Conservation (phyloP, 257 asterid species). For the Przewalskia tangutica region DNA sequence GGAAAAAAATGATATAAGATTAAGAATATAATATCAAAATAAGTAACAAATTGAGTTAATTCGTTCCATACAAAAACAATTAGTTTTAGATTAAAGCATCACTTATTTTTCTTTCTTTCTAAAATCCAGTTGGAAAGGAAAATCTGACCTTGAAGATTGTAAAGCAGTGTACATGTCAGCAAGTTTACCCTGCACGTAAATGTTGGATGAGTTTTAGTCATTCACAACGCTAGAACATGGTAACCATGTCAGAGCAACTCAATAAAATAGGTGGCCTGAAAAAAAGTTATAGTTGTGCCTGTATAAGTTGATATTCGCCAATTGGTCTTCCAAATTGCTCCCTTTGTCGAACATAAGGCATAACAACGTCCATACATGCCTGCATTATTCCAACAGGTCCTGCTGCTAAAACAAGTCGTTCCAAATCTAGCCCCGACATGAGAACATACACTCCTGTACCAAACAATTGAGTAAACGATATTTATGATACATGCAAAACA, state of each 20-base stretch:
- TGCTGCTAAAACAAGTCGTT: constrained; percentile 87
- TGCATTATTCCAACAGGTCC: constrained; percentile 99
- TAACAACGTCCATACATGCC: constrained; percentile 83
- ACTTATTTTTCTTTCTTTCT: too few species aligned
- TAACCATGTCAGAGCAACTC: not conserved
- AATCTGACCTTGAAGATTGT: constrained; percentile 80
- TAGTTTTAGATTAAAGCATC: too few species aligned
- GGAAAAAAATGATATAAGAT: not conserved
- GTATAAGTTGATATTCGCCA: constrained; percentile 86
- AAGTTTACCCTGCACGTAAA: constrained; percentile 62
- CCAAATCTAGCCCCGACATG: constrained; percentile 95
- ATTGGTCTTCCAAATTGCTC: constrained; percentile 94
- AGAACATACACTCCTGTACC: constrained; percentile 83
- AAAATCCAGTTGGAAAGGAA: not conserved
- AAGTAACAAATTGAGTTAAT: not conserved
- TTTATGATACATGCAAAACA: not conserved
- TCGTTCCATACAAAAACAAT: not conserved
- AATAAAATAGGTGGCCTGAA: not conserved
- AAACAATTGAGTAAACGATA: not conserved
- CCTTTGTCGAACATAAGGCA: constrained; percentile 77
- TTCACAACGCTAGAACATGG: too few species aligned
- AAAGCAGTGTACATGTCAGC: constrained; percentile 93
- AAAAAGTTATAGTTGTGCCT: constrained; percentile 19
- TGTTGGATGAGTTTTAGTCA: not conserved
- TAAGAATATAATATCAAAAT: not conserved